Conservation (phyloP, 129 eudicot species). For the Centrapalus pauciflorus region DNA sequence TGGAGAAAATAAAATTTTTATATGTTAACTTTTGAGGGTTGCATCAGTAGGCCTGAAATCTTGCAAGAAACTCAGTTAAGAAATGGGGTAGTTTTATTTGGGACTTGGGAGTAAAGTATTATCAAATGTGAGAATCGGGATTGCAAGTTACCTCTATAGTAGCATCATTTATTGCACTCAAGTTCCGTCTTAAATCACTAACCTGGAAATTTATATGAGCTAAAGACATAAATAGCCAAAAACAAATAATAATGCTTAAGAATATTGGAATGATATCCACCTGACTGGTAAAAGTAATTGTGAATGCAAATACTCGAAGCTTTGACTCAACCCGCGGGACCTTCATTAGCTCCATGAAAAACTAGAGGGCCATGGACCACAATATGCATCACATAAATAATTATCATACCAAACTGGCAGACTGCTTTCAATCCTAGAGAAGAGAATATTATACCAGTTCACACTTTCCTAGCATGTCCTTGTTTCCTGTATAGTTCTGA, state of each 20-base stretch:
- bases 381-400: slow-evolving; percentile 13
- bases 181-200: slow-evolving; percentile 60
- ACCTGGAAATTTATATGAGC: slow-evolving; percentile 39
- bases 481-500: slow-evolving; percentile 86
- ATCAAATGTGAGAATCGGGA: not conserved
- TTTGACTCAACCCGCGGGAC: slow-evolving; percentile 97
- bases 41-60: not conserved
- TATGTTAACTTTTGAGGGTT: not conserved
- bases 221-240: slow-evolving; percentile 16
- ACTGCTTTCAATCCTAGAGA: not conserved
- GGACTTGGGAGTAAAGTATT: not conserved
- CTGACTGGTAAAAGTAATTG: slow-evolving; percentile 80
- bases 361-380: slow-evolving; percentile 49
- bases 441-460: slow-evolving; percentile 62
- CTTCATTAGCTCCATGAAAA: slow-evolving; percentile 95
- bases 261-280: slow-evolving; percentile 23
- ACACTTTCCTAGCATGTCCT: slow-evolving; percentile 94
- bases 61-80: not conserved
- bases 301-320: slow-evolving; percentile 88
- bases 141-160: slow-evolving; percentile 62
- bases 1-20: not conserved
- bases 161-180: slow-evolving; percentile 77
- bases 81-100: not conserved
- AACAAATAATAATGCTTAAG: not conserved
- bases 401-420: not conserved